Evolutionary conservation across 441 rosid species (phyloP), one percentile per base, ranked within the genome.

Genomic region (Corymbia calophylla): DNA sequence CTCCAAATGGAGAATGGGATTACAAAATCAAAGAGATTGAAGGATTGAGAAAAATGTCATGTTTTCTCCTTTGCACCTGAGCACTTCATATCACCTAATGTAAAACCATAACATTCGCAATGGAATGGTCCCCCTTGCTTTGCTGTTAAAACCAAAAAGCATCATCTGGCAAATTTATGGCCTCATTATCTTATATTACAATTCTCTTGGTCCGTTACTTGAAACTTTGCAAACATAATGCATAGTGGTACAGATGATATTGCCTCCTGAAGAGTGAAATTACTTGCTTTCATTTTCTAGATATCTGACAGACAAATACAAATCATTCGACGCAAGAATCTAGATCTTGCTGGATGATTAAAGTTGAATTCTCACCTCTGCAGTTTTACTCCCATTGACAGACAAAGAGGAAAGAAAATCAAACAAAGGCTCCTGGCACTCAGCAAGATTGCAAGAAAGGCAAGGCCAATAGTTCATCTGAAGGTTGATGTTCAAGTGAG

Each of bases 401-500:
- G 91, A 88, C 32, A 90, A 86, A 68, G 86, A 47, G 32, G 90
- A 85, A 39, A 90, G 86, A 85, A 39, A 90, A 70, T 90, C 89
- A 73, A 90, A 90, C 89, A 90, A 90, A 66, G 91, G 91, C 87
- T 90, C 91, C 77, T 90, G 91, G 88, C 90, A 90, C 53, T 90
- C 90, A 25, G 88, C 85, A 70, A 90, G 90, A 88, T 90, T 88
- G 88, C 91, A 88, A 54, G 91, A 89, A 86, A 90, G 88, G 86
- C 88, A 90, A 66, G 88, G 91, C 91, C 91, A 90, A 56, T 90
- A 90, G 70, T 90, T 90, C 91, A 90, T 90, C 77, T 90, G 86
- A 55, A 90, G 90, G 73, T 90, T 90, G 86, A 90, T 90, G 88
- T 90, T 90, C 88, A 90, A 88, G 89, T 90, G 91, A 88, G 91